Evolutionary conservation across 2,329 filamentous ascomycete species (phyloP).

Genomic region (Trichoderma citrinoviride): DNA sequence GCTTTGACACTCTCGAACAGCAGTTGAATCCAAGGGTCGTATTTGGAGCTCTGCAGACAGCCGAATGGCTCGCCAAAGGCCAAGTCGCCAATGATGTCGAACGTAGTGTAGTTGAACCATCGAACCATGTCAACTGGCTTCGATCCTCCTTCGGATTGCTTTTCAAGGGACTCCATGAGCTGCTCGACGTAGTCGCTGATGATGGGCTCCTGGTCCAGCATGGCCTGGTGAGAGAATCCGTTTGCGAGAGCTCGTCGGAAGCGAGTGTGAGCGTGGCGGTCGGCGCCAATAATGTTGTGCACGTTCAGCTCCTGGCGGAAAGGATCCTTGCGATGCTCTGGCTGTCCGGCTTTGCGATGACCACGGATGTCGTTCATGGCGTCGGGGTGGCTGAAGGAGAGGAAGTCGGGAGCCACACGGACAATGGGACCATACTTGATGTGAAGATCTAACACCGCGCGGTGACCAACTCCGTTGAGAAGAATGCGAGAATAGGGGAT

Average conservation of each 20-base stretch:
- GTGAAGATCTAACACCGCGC: neutral
- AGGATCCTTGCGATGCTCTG: slow-evolving; percentile 21
- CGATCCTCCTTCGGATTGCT: slow-evolving; percentile 19
- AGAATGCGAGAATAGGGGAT: neutral
- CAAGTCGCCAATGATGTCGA: slow-evolving; percentile 34
- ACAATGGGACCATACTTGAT: slow-evolving; percentile 17
- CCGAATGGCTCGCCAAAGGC: slow-evolving; percentile 33
- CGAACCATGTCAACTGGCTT: slow-evolving; percentile 27
- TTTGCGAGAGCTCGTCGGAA: slow-evolving; percentile 29
- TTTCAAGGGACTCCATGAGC: slow-evolving; percentile 27
- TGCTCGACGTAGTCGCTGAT: slow-evolving; percentile 31
- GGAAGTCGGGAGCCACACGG: slow-evolving; percentile 9
- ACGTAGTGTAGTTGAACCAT: slow-evolving; percentile 34
- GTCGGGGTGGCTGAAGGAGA: slow-evolving; percentile 13
- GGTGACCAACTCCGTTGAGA: neutral
- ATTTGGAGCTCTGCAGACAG: slow-evolving; percentile 27
- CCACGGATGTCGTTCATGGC: slow-evolving; percentile 25
- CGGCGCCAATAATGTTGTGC: slow-evolving; percentile 25
- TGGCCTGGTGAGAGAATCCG: slow-evolving; percentile 32
- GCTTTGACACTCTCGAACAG: slow-evolving; percentile 26
- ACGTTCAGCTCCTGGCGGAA: neutral
- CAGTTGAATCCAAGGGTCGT: slow-evolving; percentile 30
- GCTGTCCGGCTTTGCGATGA: slow-evolving; percentile 23
- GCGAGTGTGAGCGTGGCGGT: slow-evolving; percentile 26
- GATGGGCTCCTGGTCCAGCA: slow-evolving; percentile 34